Percentiles rank a stretch among this genome's conserved stretches.
Conservation (phyloP, 345 rosid species). For the Lumnitzera littorea region DNA sequence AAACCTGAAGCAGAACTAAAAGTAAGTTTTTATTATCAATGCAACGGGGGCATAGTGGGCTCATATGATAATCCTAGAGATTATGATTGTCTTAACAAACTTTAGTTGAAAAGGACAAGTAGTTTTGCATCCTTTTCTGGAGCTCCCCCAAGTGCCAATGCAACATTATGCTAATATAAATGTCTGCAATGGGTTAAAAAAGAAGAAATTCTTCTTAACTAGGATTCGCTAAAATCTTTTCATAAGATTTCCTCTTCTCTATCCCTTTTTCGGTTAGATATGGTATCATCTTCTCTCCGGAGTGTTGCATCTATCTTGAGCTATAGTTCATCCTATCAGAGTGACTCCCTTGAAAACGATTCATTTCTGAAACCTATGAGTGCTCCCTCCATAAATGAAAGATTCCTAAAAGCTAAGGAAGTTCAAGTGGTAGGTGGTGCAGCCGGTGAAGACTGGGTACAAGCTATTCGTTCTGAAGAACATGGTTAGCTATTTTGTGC, state of each 20-base stretch:
- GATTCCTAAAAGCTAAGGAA: constrained; percentile 64
- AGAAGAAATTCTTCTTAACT: constrained; percentile 74
- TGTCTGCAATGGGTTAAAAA: constrained; percentile 83
- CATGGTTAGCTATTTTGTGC: constrained; percentile 90
- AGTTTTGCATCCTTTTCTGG: constrained; percentile 95
- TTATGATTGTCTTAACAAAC: constrained; percentile 25
- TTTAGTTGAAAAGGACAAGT: constrained; percentile 46
- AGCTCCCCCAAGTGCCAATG: constrained; percentile 92
- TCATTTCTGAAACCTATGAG: constrained; percentile 51
- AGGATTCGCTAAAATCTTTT: constrained; percentile 84
- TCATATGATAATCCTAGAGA: constrained; percentile 22
- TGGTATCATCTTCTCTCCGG: constrained; percentile 81
- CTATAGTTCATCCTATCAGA: constrained; percentile 64
- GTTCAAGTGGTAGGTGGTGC: constrained; percentile 98
- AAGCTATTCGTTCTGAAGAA: constrained; percentile 97
- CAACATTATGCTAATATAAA: constrained; percentile 91
- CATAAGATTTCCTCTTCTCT: constrained; percentile 75
- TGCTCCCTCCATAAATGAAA: constrained; percentile 60
- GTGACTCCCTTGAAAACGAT: constrained; percentile 53
- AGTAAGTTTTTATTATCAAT: constrained; percentile 88
- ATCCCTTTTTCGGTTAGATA: constrained; percentile 63
- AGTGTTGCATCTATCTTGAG: constrained; percentile 71
- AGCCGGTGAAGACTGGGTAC: constrained; percentile 97
- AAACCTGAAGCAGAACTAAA: constrained; percentile 63
- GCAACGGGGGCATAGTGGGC: constrained; percentile 29